Conservation (phyloP, 2,329 filamentous ascomycete species). For the Sarocladium brachiariae region DNA sequence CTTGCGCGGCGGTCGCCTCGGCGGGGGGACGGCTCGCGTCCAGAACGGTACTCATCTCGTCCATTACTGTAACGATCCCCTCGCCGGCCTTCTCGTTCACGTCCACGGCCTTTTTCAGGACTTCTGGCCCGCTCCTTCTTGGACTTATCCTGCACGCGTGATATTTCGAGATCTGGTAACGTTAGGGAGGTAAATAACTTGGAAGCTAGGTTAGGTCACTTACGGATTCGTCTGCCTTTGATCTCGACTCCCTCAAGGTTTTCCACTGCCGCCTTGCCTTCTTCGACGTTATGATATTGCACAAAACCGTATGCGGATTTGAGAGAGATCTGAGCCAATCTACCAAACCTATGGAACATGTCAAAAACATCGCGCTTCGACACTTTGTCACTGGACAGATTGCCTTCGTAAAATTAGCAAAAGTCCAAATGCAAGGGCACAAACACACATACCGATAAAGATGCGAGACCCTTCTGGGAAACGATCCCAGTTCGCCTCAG, state of each 20-base stretch:
- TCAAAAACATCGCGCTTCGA: conserved; percentile 93
- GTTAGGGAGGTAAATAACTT: background rate
- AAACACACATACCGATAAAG: conserved; percentile 63
- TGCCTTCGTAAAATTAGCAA: conserved; percentile 49
- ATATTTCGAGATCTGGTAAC: conserved; percentile 72
- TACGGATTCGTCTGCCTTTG: conserved; percentile 88
- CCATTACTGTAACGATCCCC: conserved; percentile 38
- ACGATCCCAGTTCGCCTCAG: conserved; percentile 73
- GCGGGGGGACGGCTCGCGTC: conserved; percentile 52
- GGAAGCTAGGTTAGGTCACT: conserved; percentile 33
- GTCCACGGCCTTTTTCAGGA: conserved; percentile 51
- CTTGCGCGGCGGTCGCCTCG: conserved; percentile 51
- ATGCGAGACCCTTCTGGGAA: conserved; percentile 72
- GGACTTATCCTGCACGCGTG: conserved; percentile 71
- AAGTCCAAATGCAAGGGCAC: conserved; percentile 19
- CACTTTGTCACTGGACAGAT: conserved; percentile 86
- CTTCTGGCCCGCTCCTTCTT: conserved; percentile 54
- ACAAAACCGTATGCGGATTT: conserved; percentile 97
- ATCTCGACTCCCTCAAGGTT: conserved; percentile 75
- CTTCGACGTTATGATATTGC: conserved; percentile 73
- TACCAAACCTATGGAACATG: conserved; percentile 78
- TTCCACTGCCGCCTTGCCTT: conserved; percentile 69
- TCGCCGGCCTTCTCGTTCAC: conserved; percentile 37
- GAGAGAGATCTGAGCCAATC: conserved; percentile 87
- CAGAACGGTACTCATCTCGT: conserved; percentile 60